These are phyloP conservation scores for Boletus rubropictus DNA, from an alignment of 768 basidiomycete species.

Conservation along the genomic window DNA sequence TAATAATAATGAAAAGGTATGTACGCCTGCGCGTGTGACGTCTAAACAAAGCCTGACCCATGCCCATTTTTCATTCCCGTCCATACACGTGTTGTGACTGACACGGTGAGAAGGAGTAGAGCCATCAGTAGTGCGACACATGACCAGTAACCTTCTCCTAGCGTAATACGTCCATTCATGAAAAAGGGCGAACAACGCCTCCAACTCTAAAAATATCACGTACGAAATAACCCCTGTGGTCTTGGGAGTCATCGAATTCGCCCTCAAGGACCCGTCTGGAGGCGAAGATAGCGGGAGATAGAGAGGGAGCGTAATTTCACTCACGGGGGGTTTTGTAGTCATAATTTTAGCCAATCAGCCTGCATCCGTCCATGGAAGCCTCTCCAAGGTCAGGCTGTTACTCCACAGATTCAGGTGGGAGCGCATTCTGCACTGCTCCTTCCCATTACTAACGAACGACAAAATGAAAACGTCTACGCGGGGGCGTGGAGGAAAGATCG, in stretches of 20 bases:
- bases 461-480: too few species aligned
- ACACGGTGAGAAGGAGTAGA: background rate
- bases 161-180: background rate
- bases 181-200: background rate
- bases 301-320: slow-evolving; percentile 1
- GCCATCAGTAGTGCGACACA: background rate
- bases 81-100: background rate
- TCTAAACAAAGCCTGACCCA: background rate
- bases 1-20: too few species aligned
- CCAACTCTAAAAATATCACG: background rate
- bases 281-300: background rate
- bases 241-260: background rate
- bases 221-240: slow-evolving; percentile 2
- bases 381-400: background rate
- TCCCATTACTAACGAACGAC: too few species aligned
- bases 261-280: background rate
- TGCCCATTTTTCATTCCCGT: slow-evolving; percentile 7
- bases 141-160: background rate
- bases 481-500: too few species aligned
- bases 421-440: background rate
- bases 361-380: background rate
- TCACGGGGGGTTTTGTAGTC: background rate
- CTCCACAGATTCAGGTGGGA: background rate
- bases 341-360: slow-evolving; percentile 5
- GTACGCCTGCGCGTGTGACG: background rate